phyloP scores from a whole-genome alignment of 2,329 filamentous ascomycete genomes.

The Magnaporthiopsis rhizophila region DNA sequence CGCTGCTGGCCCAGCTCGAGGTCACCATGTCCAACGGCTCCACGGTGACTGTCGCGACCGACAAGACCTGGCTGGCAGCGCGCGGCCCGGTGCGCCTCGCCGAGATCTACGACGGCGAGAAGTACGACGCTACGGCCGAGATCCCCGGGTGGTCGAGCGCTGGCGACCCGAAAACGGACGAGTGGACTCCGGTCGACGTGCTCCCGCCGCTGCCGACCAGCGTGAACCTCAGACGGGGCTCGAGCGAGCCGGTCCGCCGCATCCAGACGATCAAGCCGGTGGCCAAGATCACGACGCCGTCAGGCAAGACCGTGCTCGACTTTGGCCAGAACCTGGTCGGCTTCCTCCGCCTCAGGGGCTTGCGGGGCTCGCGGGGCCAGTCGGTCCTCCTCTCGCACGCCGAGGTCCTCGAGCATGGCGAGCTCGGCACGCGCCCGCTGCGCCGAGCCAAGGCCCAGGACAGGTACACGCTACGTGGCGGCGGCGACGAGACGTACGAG shows the following conservation, averaged over 20 bases:
- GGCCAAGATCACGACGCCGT: conserved; percentile 22
- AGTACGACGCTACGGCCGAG: conserved; percentile 33
- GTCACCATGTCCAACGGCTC: conserved; percentile 13
- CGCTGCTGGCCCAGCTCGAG: conserved; percentile 29
- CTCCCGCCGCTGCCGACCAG: conserved; percentile 18
- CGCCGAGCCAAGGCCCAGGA: conserved; percentile 34
- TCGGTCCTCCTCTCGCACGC: conserved; percentile 39
- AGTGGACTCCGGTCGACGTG: conserved; percentile 12
- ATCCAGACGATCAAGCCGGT: conserved; percentile 22
- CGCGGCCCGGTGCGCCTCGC: conserved; percentile 25
- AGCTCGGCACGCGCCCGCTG: conserved; percentile 33
- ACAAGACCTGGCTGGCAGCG: conserved; percentile 13
- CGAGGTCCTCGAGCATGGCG: conserved; percentile 44
- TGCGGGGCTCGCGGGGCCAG: conserved; percentile 22
- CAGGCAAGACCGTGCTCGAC: conserved; percentile 41
- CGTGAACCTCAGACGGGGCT: neutral
- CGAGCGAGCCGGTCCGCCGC: conserved; percentile 30
- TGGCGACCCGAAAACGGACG: neutral
- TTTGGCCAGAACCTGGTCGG: conserved; percentile 54
- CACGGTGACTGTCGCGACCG: conserved; percentile 1
- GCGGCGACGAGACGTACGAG: conserved; percentile 24
- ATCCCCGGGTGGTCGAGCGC: conserved; percentile 15
- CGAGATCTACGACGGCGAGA: conserved; percentile 46
- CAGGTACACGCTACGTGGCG: conserved; percentile 22
- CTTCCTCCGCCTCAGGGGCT: conserved; percentile 28